A percentile compares a stretch with the other conserved stretches of the same genome.
These are phyloP conservation scores for Huntiella abstrusa DNA, from an alignment of 2,329 filamentous ascomycete species.

Conservation along the genomic window DNA sequence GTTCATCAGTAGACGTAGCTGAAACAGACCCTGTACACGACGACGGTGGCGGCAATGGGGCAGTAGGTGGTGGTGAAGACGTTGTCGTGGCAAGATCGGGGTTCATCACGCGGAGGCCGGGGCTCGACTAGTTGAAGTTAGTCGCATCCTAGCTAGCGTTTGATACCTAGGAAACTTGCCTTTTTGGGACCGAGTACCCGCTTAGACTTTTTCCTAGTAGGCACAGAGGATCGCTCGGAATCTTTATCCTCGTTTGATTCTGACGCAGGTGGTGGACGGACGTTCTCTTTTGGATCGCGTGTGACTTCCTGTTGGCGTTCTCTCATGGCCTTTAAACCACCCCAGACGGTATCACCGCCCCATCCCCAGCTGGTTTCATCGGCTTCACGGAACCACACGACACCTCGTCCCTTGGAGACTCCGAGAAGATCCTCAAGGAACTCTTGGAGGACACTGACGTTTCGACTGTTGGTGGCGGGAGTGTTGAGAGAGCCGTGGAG, in stretches of 20 bases:
- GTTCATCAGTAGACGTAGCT: not conserved
- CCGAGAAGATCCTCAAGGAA: slow-evolving; percentile 53
- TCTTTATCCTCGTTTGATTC: not conserved
- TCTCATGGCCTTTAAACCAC: slow-evolving; percentile 42
- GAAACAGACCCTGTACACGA: not conserved
- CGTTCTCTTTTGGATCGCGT: not conserved
- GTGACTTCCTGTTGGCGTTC: slow-evolving; percentile 2
- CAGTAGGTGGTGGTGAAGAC: not conserved
- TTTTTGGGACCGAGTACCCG: not conserved
- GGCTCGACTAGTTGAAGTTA: not conserved
- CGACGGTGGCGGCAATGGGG: not conserved
- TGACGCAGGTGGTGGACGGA: not conserved
- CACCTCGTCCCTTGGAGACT: slow-evolving; percentile 46
- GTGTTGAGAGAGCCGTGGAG: slow-evolving; percentile 45
- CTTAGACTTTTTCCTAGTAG: not conserved
- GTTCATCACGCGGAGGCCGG: not conserved
- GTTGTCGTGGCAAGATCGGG: not conserved
- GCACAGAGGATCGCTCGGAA: not conserved
- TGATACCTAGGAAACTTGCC: not conserved
- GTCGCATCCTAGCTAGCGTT: not conserved
- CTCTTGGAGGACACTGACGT: slow-evolving; percentile 57
- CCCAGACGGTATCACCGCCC: slow-evolving; percentile 49
- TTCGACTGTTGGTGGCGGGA: slow-evolving; percentile 61
- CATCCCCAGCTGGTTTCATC: slow-evolving; percentile 53
- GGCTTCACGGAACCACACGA: slow-evolving; percentile 53